Evolutionary conservation across 495 filamentous ascomycete species (phyloP).

Genomic region (Daldinia concentrica): DNA sequence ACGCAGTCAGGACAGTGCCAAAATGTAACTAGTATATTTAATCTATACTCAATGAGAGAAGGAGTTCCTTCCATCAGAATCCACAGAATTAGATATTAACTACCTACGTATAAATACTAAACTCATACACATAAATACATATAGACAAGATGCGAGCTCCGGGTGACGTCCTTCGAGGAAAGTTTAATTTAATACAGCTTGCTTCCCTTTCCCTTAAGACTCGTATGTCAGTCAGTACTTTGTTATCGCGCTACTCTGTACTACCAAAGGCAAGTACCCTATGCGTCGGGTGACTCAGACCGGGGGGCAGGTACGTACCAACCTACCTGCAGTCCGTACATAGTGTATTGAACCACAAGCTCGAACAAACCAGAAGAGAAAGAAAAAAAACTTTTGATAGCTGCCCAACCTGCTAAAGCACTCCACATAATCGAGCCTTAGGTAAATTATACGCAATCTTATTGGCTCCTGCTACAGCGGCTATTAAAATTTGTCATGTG

Average conservation of each 20-base stretch:
- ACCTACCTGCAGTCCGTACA: not conserved
- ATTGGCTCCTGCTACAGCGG: slow-evolving; percentile 25
- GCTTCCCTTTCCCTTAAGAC: not conserved
- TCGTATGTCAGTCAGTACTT: no score
- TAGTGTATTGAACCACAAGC: not conserved
- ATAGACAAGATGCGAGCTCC: no score
- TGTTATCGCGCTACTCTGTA: not conserved
- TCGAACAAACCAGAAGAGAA: slow-evolving; percentile 6
- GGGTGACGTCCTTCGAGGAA: no score
- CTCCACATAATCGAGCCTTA: slow-evolving; percentile 15
- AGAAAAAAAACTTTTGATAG: slow-evolving; percentile 29
- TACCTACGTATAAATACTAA: no score
- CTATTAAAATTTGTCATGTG: slow-evolving; percentile 31
- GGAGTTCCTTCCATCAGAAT: not conserved
- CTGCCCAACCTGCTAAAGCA: slow-evolving; percentile 34
- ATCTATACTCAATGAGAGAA: not conserved
- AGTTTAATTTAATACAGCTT: not conserved
- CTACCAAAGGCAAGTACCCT: not conserved
- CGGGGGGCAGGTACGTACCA: not conserved
- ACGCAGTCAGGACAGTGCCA: not conserved
- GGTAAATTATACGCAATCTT: slow-evolving; percentile 9
- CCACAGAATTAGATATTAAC: not conserved
- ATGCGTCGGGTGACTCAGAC: slow-evolving; percentile 31
- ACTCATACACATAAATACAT: no score
- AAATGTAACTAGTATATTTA: not conserved